Conservation (phyloP, 1,139 yeast genomes). For the Debaryomycetaceae sp. region DNA sequence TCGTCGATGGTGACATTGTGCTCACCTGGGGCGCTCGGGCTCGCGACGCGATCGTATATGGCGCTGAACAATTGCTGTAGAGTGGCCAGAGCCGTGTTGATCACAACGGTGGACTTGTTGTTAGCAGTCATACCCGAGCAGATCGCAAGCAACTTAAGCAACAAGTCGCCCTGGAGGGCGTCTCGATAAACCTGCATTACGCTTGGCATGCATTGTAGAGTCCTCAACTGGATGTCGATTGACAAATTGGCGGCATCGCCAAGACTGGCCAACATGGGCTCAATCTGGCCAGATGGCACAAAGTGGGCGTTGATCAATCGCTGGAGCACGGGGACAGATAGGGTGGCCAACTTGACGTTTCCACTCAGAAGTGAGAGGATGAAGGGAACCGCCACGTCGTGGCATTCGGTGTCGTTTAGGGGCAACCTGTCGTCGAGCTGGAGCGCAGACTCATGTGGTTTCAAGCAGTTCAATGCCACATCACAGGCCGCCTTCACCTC, state of each 20-base stretch:
- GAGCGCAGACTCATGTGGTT: constrained; percentile 3
- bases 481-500: constrained; percentile 70
- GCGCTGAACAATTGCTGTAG: constrained; percentile 77
- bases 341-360: constrained; percentile 66
- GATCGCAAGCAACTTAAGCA: constrained; percentile 59
- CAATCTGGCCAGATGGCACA: constrained; percentile 39
- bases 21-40: constrained; percentile 1
- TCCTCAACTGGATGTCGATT: constrained; percentile 78
- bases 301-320: constrained; percentile 46
- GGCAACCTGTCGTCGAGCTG: constrained; percentile 5
- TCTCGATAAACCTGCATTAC: constrained; percentile 61
- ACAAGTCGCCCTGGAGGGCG: constrained; percentile 49
- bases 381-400: constrained; percentile 65
- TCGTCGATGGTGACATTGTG: constrained; percentile 37
- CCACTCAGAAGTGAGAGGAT: constrained; percentile 68
- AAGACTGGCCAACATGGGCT: constrained; percentile 57
- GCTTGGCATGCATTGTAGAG: constrained; percentile 80
- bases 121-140: constrained; percentile 70
- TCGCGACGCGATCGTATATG: constrained; percentile 61
- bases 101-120: constrained; percentile 70
- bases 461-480: constrained; percentile 42
- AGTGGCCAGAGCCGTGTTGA: constrained; percentile 92
- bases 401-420: constrained; percentile 35
- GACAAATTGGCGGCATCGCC: constrained; percentile 73
- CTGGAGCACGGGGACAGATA: constrained; percentile 68